Percentiles rank a stretch among this genome's conserved stretches.
phyloP scores from a whole-genome alignment of 208 protist genomes.

The Wallacemonas collosoma region DNA sequence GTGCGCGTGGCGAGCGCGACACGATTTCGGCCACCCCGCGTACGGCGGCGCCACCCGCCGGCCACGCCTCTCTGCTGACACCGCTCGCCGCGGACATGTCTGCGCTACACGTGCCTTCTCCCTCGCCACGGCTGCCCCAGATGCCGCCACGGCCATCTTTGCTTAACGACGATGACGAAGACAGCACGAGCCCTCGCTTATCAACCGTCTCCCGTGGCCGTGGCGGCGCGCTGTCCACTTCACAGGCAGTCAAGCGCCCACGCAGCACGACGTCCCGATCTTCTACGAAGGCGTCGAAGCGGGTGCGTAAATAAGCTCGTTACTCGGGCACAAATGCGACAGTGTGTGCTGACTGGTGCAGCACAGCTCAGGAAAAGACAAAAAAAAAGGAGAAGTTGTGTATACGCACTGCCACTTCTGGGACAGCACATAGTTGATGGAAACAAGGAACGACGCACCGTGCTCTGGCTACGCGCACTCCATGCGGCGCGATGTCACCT shows the following conservation, averaged over 20 bases:
- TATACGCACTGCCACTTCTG: no score
- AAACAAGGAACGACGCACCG: no score
- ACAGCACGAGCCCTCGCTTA: not conserved
- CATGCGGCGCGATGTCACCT: no score
- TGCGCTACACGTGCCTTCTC: slow-evolving; percentile 1
- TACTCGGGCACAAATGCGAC: not conserved
- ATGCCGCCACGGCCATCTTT: not conserved
- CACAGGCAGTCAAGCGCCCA: slow-evolving; percentile 3
- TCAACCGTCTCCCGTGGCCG: slow-evolving; percentile 6
- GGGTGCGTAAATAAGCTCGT: not conserved
- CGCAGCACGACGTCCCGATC: slow-evolving; percentile 7
- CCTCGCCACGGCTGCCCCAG: slow-evolving; percentile 3
- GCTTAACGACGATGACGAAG: not conserved
- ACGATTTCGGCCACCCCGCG: slow-evolving; percentile 10
- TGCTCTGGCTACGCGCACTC: no score
- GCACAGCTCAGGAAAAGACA: no score
- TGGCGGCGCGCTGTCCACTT: not conserved
- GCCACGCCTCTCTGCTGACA: not conserved
- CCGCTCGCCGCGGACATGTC: slow-evolving; percentile 5
- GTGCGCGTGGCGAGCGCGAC: slow-evolving; percentile 17
- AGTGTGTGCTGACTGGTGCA: not conserved
- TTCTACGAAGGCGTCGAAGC: not conserved
- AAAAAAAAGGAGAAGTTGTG: no score
- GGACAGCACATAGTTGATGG: no score
- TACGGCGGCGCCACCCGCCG: not conserved